Base-by-base conservation (phyloP, 768 basidiomycete species). In the Tricholoma hemisulphureum region DNA sequence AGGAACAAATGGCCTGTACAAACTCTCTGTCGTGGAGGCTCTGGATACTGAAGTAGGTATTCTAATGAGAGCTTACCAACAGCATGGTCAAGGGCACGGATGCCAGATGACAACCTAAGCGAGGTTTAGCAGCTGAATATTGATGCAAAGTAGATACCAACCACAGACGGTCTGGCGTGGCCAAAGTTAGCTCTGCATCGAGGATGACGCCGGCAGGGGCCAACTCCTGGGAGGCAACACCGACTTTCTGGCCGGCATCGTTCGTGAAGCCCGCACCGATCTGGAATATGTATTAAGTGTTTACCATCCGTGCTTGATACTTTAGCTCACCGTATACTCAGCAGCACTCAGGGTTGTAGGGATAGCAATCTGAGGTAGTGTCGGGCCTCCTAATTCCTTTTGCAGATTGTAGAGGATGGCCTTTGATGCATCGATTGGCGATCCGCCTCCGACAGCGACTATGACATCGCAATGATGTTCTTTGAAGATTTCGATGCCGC, bases 291-390 rank as follows among this genome's bases (percentile, higher is more conserved):
- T 31, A n/a, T n/a, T n/a, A 32, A 43, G 16, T 24, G 29, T 21
- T 28, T 16, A 23, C 10, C 20, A 20, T 18, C 45, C 14, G 32
- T 39, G 4, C 16, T 37, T n/a, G 48, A 10, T 18, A 26, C 51
- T 8, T 34, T 11, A 11, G 65, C 80, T 54, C 58, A 87, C 88
- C 32, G 80, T 80, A 67, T 88, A 89, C 66, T 90, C 90, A 8
- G 89, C 88, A 1, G 89, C 89, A 63, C 88, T 90, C 32, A 93
- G 74, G 4, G 90, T 91, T 6, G 91, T 93, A 0, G 91, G 91
- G 57, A 93, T 86, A 14, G 91, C 87, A 51, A 93, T 89, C 62
- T 91, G 89, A 18, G 71, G 77, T 50, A 83, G 70, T 50, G 79
- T 84, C 4, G 72, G 71, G 1, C 80, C 83, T 2, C 82, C 84